phyloP scores from a whole-genome alignment of 306 rosid species.

The Sphenostylis stenocarpa region DNA sequence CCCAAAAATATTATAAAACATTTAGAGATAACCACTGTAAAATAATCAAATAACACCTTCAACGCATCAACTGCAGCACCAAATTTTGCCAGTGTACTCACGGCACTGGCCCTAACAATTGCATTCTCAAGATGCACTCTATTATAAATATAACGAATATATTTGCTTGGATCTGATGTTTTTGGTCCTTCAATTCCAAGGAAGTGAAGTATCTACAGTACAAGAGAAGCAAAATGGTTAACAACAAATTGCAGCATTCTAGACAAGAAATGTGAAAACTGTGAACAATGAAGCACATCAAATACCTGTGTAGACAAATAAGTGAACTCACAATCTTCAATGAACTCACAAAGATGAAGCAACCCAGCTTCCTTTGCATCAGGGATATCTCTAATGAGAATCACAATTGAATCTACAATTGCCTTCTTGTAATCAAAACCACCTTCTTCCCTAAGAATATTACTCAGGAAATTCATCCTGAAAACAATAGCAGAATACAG shows the following conservation, averaged over 20 bases:
- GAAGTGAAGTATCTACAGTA: conserved; percentile 86
- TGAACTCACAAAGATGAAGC: conserved; percentile 99
- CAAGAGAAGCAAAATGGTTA: conserved; percentile 23
- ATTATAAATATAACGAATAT: conserved; percentile 87
- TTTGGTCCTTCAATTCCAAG: conserved; percentile 98
- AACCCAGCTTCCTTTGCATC: conserved; percentile 93
- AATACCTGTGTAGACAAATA: conserved; percentile 98
- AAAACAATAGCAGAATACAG: conserved; percentile 24
- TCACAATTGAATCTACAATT: conserved; percentile 96
- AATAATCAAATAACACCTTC: conserved; percentile 57
- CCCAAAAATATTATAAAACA: neutral
- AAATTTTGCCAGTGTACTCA: conserved; percentile 97
- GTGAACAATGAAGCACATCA: conserved; percentile 23
- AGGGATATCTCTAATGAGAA: conserved; percentile 92
- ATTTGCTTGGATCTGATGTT: conserved; percentile 95
- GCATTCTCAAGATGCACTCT: conserved; percentile 99
- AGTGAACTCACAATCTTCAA: conserved; percentile 98
- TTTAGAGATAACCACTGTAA: neutral
- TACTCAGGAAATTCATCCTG: conserved; percentile 98
- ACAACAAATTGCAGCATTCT: conserved; percentile 21
- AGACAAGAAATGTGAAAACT: conserved; percentile 10
- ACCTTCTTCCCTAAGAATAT: conserved; percentile 97
- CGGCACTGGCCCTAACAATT: conserved; percentile 95
- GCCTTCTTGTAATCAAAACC: conserved; percentile 99
- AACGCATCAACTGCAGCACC: conserved; percentile 84